Base-by-base conservation (phyloP, 139 green algal genomes). In the Trebouxia sp. region DNA sequence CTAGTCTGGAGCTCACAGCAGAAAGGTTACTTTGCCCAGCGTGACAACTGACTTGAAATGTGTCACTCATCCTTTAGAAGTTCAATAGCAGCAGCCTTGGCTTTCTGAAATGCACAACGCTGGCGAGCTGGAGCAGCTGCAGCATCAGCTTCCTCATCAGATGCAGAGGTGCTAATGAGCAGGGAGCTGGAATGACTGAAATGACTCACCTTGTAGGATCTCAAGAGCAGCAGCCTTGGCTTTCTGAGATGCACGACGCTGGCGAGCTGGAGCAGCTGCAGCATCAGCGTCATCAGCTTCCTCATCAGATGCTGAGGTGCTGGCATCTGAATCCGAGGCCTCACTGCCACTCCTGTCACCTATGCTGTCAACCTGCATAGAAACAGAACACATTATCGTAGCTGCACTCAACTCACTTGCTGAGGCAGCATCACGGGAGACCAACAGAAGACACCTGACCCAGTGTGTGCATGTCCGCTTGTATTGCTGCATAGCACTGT, bases 181-280 rank as follows among this genome's bases (percentile, higher is more conserved):
- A n/a, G n/a, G n/a, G n/a, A n/a, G n/a, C n/a, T n/a, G n/a, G n/a
- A n/a, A n/a, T 65, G 55, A 50, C n/a, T 28, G 69, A 3, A 28
- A 6, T 48, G 45, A n/a, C 66, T 30, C 67, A 81, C 83, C 90
- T 50, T 89, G 35, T 48, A 96, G 80, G 17, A 96, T 53, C 17
- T 93, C 88, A 22, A 94, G 75, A 1, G 91, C 92, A 12, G 88
- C 90, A 24, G 85, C 80, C 75, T 89, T 87, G 38, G 76, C 65
- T 15, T 86, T 87, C 37, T 48, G 72, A 72, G 72, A 45, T 58
- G 85, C 74, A n/a, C 39, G 42, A 11, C 39, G 70, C 24, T 37
- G 26, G 78, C 41, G 28, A 66, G 37, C 45, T 1, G 10, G 78
- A 30, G 32, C 41, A n/a, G 7, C 28, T 39, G 26, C 69, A 24